phyloP scores from a whole-genome alignment of 1,284 basidiomycete genomes.

The Rhodotorula mucilaginosa region DNA sequence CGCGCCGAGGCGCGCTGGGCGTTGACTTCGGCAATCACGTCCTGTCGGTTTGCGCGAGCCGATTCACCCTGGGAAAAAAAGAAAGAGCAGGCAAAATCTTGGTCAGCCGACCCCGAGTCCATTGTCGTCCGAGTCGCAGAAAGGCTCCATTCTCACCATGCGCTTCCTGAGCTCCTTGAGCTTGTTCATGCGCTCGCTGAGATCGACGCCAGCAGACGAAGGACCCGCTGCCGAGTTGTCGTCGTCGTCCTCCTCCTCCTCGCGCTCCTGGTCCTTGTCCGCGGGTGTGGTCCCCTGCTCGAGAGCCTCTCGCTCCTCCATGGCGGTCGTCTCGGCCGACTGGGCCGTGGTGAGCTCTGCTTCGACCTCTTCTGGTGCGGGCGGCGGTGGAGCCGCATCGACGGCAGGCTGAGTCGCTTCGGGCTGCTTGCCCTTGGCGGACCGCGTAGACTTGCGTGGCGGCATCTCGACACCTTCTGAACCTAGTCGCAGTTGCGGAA shows the following conservation, averaged over 20 bases:
- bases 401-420: background rate
- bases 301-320: background rate
- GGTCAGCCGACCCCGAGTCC: background rate
- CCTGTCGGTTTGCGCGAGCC: constrained; percentile 73
- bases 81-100: too few relatives aligned
- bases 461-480: constrained; percentile 10
- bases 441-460: constrained; percentile 18
- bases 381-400: constrained; percentile 14
- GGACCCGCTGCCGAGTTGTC: constrained; percentile 19
- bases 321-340: background rate
- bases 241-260: constrained; percentile 22
- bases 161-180: constrained; percentile 69
- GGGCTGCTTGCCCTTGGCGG: constrained; percentile 7
- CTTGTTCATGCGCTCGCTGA: constrained; percentile 74
- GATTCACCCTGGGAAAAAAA: constrained; percentile 62
- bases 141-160: constrained; percentile 59
- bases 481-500: background rate
- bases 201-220: constrained; percentile 1
- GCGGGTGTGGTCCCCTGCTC: background rate
- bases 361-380: constrained; percentile 28
- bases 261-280: constrained; percentile 7
- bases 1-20: constrained; percentile 70
- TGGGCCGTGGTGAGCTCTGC: background rate
- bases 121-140: constrained; percentile 14
- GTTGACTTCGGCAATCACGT: constrained; percentile 76